Base-by-base conservation (phyloP, 2,329 filamentous ascomycete species). In the Cordyceps javanica region DNA sequence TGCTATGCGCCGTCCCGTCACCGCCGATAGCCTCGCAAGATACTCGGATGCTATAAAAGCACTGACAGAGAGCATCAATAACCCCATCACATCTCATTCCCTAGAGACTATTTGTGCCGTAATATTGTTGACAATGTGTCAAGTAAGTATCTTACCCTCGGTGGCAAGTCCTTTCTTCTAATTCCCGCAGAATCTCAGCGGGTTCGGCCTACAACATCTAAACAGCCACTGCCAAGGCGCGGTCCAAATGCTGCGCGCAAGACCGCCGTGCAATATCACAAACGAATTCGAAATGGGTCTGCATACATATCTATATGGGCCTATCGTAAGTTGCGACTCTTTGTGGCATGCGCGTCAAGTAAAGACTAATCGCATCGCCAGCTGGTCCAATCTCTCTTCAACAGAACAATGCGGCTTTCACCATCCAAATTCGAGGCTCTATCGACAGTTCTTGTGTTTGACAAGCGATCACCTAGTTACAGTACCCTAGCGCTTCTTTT, bases 161-260 rank as follows among this genome's bases (percentile, higher is more conserved):
- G 16, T 5, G 10, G n/a, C 3, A 6, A 14, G 16, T 2, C 16
- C n/a, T n/a, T 26, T 9, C 25, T 41, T 25, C 44, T 56, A 50
- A 49, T 30, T 9, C 13, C n/a, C 10, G 26, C 26, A 56, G 54
- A 56, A 56, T 42, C 54, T 56, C 6, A 50, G 54, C 34, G 54
- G 54, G 8, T 26, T 56, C 2, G 36, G 45, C 26, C 54, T 56
- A 14, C n/a, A 56, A 26, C 54, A 56, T 42, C 45, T 56, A 5
- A 56, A 25, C 14, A 56, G 54, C 54, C 54, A 56, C 19, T 56
- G 54, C 45, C 54, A 56, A 32, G 54, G 45, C 25, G 54, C 54
- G 2, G 36, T 56, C 30, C 34, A 49, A 23, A 56, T 56, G 54
- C 11, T 56, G 36, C 44, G 34, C 26, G 14, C 23, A 38, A 49